Conservation (phyloP, 352 stramenopile species). For the Peronosclerospora sorghi region DNA sequence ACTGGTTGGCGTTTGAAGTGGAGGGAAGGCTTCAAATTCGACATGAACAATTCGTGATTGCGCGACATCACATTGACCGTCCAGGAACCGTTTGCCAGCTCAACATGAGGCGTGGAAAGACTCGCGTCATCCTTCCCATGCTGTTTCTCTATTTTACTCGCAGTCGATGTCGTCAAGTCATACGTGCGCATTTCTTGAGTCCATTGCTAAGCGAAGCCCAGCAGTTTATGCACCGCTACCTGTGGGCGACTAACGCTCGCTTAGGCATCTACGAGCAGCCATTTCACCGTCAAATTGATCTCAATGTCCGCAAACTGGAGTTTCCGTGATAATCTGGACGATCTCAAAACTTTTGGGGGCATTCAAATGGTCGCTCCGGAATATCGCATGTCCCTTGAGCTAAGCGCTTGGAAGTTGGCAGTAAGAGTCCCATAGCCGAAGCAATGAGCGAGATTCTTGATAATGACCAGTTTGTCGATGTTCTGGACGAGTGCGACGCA, state of each 20-base stretch:
- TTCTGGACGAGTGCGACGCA: no score
- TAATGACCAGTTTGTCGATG: no score
- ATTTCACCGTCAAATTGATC: constrained; percentile 46
- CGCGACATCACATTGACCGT: constrained; percentile 53
- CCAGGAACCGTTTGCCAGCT: no score
- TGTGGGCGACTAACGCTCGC: constrained; percentile 31
- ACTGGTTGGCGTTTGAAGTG: constrained; percentile 84
- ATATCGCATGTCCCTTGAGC: constrained; percentile 79
- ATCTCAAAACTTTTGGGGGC: constrained; percentile 27
- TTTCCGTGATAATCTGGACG: constrained; percentile 26
- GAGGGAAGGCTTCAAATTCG: constrained; percentile 69
- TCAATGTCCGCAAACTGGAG: constrained; percentile 16
- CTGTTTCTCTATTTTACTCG: constrained; percentile 60
- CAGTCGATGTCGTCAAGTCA: constrained; percentile 11
- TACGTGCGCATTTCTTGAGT: no score
- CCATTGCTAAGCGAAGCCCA: no score
- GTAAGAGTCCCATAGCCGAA: not conserved
- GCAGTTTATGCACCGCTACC: no score
- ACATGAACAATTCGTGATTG: no score
- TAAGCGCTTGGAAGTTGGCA: constrained; percentile 44
- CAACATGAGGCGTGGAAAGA: constrained; percentile 86
- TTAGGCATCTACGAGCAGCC: constrained; percentile 48
- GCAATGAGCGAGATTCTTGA: constrained; percentile 36
- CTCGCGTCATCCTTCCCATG: constrained; percentile 81
- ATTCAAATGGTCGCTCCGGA: constrained; percentile 76